phyloP scores from a whole-genome alignment of 192 early-diverging fungal genomes.

The Rhizoclosmatium globosum region DNA sequence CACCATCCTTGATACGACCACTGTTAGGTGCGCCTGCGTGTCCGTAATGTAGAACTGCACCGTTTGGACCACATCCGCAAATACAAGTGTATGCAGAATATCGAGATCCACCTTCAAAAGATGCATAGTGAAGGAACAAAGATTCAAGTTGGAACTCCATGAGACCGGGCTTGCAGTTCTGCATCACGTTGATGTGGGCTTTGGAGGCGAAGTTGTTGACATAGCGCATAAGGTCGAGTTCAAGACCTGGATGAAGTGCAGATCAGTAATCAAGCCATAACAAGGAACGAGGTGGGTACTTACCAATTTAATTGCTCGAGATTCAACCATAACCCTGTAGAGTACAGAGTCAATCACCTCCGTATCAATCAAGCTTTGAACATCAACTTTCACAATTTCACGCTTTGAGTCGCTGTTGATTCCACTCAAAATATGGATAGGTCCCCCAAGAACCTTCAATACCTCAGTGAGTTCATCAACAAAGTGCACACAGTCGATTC shows the following conservation, averaged over 20 bases:
- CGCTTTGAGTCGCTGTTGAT: constrained; percentile 28
- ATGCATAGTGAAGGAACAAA: constrained; percentile 77
- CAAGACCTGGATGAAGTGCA: no score
- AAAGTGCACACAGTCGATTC: constrained; percentile 76
- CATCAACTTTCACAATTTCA: constrained; percentile 5
- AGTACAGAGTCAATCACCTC: background rate
- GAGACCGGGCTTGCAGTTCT: constrained; percentile 63
- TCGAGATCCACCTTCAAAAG: constrained; percentile 66
- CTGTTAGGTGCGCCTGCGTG: constrained; percentile 42
- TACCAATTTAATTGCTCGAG: constrained; percentile 86
- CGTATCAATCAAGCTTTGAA: background rate
- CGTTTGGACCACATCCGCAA: constrained; percentile 79
- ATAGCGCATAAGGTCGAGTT: constrained; percentile 75
- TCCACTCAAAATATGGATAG: constrained; percentile 28
- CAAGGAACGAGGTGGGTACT: constrained; percentile 29
- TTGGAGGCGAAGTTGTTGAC: constrained; percentile 77
- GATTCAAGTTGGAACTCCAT: constrained; percentile 80
- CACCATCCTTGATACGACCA: constrained; percentile 21
- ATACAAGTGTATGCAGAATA: constrained; percentile 82
- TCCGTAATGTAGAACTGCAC: constrained; percentile 84
- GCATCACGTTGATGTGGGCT: constrained; percentile 84
- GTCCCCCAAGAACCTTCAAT: constrained; percentile 34
- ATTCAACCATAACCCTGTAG: constrained; percentile 71
- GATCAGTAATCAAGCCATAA: background rate
- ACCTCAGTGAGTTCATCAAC: constrained; percentile 59